A percentile compares a stretch with the other conserved stretches of the same genome.
Evolutionary conservation across 2,329 filamentous ascomycete genomes (phyloP).

Genomic region (Penicillium sp.): DNA sequence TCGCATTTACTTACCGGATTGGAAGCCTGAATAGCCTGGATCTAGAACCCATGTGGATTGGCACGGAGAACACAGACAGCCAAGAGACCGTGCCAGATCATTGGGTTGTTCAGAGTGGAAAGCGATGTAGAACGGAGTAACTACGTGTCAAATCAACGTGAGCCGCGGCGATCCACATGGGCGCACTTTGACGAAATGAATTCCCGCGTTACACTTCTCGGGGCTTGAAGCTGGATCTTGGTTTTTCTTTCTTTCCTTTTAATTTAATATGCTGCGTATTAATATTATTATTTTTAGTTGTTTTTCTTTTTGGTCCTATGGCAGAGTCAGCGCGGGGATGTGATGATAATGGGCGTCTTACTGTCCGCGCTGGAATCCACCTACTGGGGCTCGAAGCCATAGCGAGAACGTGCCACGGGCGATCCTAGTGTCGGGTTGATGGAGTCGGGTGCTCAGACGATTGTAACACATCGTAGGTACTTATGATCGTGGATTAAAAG

Average conservation of each 20-base stretch:
- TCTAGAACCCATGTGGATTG: neutral
- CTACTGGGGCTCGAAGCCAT: constrained; percentile 3
- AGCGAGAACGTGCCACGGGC: constrained; percentile 15
- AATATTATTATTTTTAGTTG: no score
- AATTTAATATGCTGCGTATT: no score
- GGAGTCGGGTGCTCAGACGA: neutral
- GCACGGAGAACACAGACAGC: constrained; percentile 1
- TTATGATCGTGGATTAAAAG: neutral
- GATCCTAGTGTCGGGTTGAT: constrained; percentile 1
- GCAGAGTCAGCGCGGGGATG: constrained; percentile 7
- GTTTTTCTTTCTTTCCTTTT: neutral
- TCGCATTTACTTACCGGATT: neutral
- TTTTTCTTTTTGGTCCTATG: neutral
- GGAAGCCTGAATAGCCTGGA: neutral
- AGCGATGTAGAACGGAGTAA: constrained; percentile 10
- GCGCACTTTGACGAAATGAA: constrained; percentile 17
- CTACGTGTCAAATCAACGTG: constrained; percentile 15
- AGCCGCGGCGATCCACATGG: constrained; percentile 18
- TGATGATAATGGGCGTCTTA: constrained; percentile 15
- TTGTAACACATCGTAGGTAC: neutral
- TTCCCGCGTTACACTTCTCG: constrained; percentile 9
- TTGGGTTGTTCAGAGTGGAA: constrained; percentile 8
- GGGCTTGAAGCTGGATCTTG: neutral
- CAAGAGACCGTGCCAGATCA: constrained; percentile 1
- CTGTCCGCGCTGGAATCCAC: constrained; percentile 1